Evolutionary conservation across 305 asterid genomes (phyloP), one percentile per base, ranked within the genome.

Genomic region (Solanum hybrid): DNA sequence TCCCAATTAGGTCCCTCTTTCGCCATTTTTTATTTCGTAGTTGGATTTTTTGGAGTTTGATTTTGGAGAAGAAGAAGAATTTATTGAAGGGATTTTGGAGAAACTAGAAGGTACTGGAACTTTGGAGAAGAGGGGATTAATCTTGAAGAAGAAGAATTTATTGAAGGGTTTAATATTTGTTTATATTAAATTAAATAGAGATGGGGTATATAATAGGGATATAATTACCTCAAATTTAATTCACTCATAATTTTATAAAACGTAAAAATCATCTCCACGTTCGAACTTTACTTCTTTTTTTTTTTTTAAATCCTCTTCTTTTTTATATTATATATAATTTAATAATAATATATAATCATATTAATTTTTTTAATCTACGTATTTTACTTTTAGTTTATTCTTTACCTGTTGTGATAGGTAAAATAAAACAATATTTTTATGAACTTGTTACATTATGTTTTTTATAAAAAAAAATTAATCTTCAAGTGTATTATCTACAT

Each of bases 1-100:
- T 97, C 97, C 99, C 99, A 97, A 90, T 95, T 94, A 31, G 98
- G 99, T 86, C 96, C 95, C 29, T 95, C 95, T 89, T 92, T 92
- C 27, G 99, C 96, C 99, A 96, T 93, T 66, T n/a, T n/a, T n/a
- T 6, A 66, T n/a, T 66, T n/a, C 29, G 3, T 4, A n/a, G 6
- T 66, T 66, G 3, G 29, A 66, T n/a, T 66, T 45, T 19, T 66
- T 10, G 73, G 2, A 4, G 69, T 56, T 17, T 56, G 1, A 3
- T 56, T 56, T 56, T 2, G 69, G 24, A 45, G 69, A 1, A 17
- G 73, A n/a, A 64, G 73, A 66, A 66, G 73, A 66, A 66, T 66
- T n/a, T 66, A 66, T 66, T n/a, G 75, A 5, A 66, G 75, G 1
- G 75, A 66, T 66, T n/a, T 66, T 66, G 31, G 0, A 66, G 75